Evolutionary conservation across 192 early-diverging fungal species (phyloP).

Genomic region (Coemansia sp.): DNA sequence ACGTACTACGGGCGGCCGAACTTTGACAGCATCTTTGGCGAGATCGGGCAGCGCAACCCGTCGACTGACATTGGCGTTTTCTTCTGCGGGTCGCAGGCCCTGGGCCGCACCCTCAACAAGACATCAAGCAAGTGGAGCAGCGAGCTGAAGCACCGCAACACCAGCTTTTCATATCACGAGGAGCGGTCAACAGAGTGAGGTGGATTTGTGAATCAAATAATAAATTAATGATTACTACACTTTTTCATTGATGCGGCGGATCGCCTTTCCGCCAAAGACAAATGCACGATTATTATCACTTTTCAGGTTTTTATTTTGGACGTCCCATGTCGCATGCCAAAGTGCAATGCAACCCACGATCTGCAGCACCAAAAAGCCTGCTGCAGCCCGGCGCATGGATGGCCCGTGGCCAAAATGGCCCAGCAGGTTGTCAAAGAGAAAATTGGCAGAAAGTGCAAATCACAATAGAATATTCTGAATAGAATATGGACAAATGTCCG

Average conservation of each 20-base stretch:
- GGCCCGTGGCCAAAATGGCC: no score
- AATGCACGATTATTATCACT: not conserved
- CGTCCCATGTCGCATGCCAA: not conserved
- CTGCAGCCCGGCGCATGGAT: slow-evolving; percentile 1
- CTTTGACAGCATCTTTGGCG: slow-evolving; percentile 64
- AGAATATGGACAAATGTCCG: no score
- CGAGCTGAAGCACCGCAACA: slow-evolving; percentile 42
- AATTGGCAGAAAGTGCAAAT: not conserved
- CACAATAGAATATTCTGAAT: not conserved
- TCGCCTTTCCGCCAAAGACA: not conserved
- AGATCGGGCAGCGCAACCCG: slow-evolving; percentile 55
- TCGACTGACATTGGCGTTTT: slow-evolving; percentile 73
- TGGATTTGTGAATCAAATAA: not conserved
- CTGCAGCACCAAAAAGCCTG: not conserved
- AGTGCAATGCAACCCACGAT: not conserved
- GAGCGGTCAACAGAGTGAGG: slow-evolving; percentile 44
- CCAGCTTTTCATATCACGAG: slow-evolving; percentile 62
- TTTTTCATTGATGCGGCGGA: no score
- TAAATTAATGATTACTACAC: no score
- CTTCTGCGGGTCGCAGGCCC: slow-evolving; percentile 69
- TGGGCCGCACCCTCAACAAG: slow-evolving; percentile 54
- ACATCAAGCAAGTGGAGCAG: slow-evolving; percentile 29
- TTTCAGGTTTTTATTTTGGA: not conserved
- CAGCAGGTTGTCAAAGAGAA: not conserved
- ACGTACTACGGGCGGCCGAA: slow-evolving; percentile 82